Base-by-base conservation (phyloP, 495 filamentous ascomycete species). In the Penicillium robsamsonii region DNA sequence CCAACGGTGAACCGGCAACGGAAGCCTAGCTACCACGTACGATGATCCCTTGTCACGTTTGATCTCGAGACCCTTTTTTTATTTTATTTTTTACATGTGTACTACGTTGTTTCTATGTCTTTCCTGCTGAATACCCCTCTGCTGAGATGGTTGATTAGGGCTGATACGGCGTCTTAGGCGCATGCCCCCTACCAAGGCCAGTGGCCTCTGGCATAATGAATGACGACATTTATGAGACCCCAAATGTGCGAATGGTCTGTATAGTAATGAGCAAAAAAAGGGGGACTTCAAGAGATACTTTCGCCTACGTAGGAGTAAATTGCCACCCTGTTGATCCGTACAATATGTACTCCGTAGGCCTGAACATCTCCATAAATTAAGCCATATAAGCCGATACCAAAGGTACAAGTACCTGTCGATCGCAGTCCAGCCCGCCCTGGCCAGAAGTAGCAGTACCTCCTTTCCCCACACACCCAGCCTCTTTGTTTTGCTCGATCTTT, bases 1-100 rank as follows among this genome's bases (percentile, higher is more conserved):
- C 92, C 92, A 1, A 71, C 78, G 12, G 90, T 95, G 5, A 93
- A 96, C 60, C 84, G 87, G 77, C 86, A 88, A 53, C 84, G 87
- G 65, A 97, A 97, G 70, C 92, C 92, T 9, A 87, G 90, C 57
- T 92, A 86, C 63, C 79, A 79, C 57, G 74, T 79, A 49, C 75
- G 82, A 58, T 85, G 72, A 79, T 67, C 10, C 3, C 2, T 25
- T 29, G 5, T 24, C 30, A 29, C 10, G 6, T 29, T 55, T 51
- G 55, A 37, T 59, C 43, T 56, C 30, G 25, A n/a, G 37, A 35
- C 5, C 6, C 5, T 0, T 17, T 46, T 41, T 40, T 49, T 54
- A 22, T 27, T 37, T 30, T 8, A 13, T 42, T 30, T 56, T 47
- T 17, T 40, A 35, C 38, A 5, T 40, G 50, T 46, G 52, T 44